Percentiles rank a stretch among this genome's conserved stretches.
These are phyloP conservation scores for Akanthomyces muscarius DNA, from an alignment of 2,329 filamentous ascomycete species.

Conservation along the genomic window DNA sequence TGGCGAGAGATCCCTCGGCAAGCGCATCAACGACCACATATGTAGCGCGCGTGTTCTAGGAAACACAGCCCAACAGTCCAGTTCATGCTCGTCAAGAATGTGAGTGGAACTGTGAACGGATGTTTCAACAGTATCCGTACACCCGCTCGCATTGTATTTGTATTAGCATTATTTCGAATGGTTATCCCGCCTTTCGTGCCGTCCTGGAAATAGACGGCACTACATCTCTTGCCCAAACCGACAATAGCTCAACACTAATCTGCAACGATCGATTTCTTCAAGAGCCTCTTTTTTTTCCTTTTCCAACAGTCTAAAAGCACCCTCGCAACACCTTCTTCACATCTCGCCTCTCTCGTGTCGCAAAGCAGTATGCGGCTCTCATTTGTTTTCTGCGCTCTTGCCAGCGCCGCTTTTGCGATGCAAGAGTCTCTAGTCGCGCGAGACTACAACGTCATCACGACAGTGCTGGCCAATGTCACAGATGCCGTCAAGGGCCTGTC, in stretches of 20 bases:
- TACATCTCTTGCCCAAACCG: too few species aligned
- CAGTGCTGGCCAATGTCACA: constrained; percentile 1
- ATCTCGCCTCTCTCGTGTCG: background rate
- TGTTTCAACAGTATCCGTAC: too few species aligned
- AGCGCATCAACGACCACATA: background rate
- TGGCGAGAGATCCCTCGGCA: background rate
- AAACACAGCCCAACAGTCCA: background rate
- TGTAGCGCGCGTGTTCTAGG: background rate
- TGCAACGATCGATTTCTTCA: too few species aligned
- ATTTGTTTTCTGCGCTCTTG: background rate
- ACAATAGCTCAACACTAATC: too few species aligned
- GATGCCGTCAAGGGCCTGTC: background rate
- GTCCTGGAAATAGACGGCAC: too few species aligned
- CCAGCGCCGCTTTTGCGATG: background rate
- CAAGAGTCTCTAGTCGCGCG: background rate
- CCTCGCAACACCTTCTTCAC: too few species aligned
- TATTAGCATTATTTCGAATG: background rate
- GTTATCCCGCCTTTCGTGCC: too few species aligned
- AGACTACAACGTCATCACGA: background rate
- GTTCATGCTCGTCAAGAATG: background rate
- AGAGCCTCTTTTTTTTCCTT: too few species aligned
- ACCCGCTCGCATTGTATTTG: background rate
- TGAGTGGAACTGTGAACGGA: background rate
- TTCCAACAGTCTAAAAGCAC: too few species aligned
- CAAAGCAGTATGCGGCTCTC: background rate